Evolutionary conservation across 2,329 filamentous ascomycete species (phyloP), one percentile per base, ranked within the genome.

Genomic region (Aureobasidium musti): DNA sequence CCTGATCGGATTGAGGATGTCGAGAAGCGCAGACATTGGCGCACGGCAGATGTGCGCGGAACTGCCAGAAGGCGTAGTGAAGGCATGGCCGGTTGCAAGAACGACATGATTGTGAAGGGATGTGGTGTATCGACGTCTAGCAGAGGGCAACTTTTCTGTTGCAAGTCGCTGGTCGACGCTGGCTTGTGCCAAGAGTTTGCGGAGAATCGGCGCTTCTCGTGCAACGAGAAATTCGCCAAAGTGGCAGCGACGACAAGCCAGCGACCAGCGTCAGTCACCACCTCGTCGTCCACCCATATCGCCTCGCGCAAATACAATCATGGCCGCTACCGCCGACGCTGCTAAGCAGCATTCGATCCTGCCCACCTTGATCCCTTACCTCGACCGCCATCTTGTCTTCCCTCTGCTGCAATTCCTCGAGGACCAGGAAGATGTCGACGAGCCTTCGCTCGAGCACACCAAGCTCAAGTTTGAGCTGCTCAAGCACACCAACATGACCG

Each of bases 401-500:
- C 95, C 95, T 72, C 87, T 99, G 70, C 89, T 99, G 77, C 93
- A 97, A 82, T 97, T 97, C 80, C 86, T 90, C 75, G 89, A 89
- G 75, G 88, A 89, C 76, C 88, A 91, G 78, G 86, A 90, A 75
- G 89, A 88, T 74, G 88, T 89, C 76, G 89, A 91, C 78, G 89
- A 96, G 71, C 74, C 84, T 79, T 80, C 86, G 66, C 83, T 83
- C 74, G 83, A 84, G 74, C 89, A 96, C 74, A 89, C 89, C 70
- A 87, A 90, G 77, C 88, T 92, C 74, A 97, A 97, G 81, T 97
- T 94, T 79, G 89, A 94, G 81, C 88, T 99, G 67, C 87, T 99
- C 73, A 94, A 96, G 83, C 89, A 92, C 79, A 98, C 95, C 75
- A 97, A 98, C 84, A 99, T 99, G 95, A 95, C 90, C 75, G 95